Evolutionary conservation across 2,329 filamentous ascomycete genomes (phyloP).

Genomic region (Endoconidiophora laricicola): DNA sequence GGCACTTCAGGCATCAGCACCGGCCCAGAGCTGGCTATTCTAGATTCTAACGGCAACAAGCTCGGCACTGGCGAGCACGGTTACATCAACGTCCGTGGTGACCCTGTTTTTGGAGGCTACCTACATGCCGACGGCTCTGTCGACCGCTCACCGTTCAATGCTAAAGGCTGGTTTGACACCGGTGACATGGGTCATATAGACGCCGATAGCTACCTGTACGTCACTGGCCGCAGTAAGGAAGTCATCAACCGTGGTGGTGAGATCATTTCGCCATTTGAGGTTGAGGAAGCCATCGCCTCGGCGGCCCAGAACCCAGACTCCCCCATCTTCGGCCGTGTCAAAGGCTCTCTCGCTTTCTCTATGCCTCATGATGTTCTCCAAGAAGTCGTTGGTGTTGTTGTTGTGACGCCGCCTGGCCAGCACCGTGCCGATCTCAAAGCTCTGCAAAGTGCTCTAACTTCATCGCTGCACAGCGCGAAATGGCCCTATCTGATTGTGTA

Average conservation of each 20-base stretch:
- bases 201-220: conserved; percentile 32
- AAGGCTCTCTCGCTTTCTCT: conserved; percentile 36
- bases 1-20: conserved; percentile 36
- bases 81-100: conserved; percentile 33
- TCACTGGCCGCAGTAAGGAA: conserved; percentile 38
- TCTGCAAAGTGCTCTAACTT: conserved; percentile 30
- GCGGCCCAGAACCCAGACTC: conserved; percentile 26
- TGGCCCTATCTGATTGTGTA: conserved; percentile 35
- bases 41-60: conserved; percentile 25
- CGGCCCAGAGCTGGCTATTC: conserved; percentile 34
- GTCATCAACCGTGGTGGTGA: conserved; percentile 42
- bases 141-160: conserved; percentile 30
- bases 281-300: conserved; percentile 38
- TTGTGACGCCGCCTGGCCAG: conserved; percentile 30
- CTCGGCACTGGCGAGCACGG: conserved; percentile 21
- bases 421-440: conserved; percentile 30
- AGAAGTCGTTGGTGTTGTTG: conserved; percentile 36
- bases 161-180: conserved; percentile 36
- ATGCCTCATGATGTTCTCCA: conserved; percentile 35
- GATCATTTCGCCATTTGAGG: conserved; percentile 41
- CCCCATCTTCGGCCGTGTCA: conserved; percentile 29
- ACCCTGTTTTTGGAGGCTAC: conserved; percentile 35
- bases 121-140: conserved; percentile 25
- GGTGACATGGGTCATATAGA: conserved; percentile 38
- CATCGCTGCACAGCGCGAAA: conserved; percentile 34